phyloP scores from a whole-genome alignment of 2,329 filamentous ascomycete genomes.

The Niveomyces coronatus region DNA sequence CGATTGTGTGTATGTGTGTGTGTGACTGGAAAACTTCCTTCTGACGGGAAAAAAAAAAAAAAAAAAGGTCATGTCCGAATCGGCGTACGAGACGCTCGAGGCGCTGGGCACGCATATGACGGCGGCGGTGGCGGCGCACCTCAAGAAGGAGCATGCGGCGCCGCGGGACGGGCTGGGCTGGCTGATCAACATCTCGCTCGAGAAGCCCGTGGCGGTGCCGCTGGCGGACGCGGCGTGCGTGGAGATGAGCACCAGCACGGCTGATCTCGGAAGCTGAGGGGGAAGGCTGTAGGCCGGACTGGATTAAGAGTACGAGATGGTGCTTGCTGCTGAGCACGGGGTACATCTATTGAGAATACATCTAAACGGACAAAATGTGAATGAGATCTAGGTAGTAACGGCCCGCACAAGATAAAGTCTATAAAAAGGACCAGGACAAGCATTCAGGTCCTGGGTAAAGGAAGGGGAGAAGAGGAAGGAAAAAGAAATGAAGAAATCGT shows the following conservation, averaged over 20 bases:
- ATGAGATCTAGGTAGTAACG: no score
- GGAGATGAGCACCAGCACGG: slow-evolving; percentile 32
- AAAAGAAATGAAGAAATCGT: not conserved
- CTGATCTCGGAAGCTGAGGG: not conserved
- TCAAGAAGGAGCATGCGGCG: slow-evolving; percentile 18
- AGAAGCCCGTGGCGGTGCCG: slow-evolving; percentile 64
- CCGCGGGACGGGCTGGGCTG: slow-evolving; percentile 24
- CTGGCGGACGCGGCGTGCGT: slow-evolving; percentile 63
- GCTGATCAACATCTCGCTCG: slow-evolving; percentile 50
- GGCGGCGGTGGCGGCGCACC: slow-evolving; percentile 33
- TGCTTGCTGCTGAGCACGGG: no score
- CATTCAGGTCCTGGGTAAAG: not conserved
- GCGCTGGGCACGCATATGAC: slow-evolving; percentile 43
- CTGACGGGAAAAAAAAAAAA: no score
- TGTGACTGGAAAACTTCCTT: no score
- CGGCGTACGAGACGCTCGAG: slow-evolving; percentile 53
- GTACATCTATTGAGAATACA: no score
- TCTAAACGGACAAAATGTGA: no score
- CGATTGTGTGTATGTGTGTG: no score
- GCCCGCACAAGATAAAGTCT: no score
- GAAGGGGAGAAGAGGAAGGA: not conserved
- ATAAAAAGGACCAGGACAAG: not conserved
- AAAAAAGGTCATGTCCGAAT: slow-evolving; percentile 33
- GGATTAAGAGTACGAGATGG: no score
- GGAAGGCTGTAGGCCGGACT: no score